A percentile compares a stretch with the other conserved stretches of the same genome.
These are phyloP conservation scores for Botryobasidium botryosum DNA, from an alignment of 768 basidiomycete species.

Conservation along the genomic window DNA sequence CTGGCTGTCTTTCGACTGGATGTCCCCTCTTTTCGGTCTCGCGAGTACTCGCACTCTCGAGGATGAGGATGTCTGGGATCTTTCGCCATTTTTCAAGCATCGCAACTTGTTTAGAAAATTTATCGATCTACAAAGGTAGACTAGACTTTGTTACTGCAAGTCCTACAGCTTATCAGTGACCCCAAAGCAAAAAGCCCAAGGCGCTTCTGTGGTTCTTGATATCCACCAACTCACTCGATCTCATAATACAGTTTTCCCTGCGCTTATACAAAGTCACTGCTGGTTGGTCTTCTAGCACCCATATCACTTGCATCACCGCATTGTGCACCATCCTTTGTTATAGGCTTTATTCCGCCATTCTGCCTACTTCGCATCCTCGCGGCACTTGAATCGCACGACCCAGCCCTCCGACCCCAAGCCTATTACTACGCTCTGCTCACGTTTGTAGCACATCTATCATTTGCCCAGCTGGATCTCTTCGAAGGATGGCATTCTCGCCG, in stretches of 20 bases:
- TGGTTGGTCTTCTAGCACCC: slow-evolving; percentile 21
- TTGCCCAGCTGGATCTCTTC: slow-evolving; percentile 47
- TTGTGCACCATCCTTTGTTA: not conserved
- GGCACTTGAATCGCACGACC: slow-evolving; percentile 27
- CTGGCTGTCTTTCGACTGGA: slow-evolving; percentile 48
- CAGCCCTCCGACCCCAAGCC: slow-evolving; percentile 26
- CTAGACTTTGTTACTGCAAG: not conserved
- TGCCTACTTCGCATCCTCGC: slow-evolving; percentile 43
- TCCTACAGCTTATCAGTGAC: not conserved
- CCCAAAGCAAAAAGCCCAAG: slow-evolving; percentile 23
- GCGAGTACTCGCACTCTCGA: slow-evolving; percentile 30
- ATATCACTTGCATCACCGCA: no score
- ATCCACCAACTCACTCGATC: slow-evolving; percentile 48
- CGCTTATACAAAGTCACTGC: slow-evolving; percentile 44
- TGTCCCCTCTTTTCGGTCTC: slow-evolving; percentile 41
- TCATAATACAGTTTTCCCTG: slow-evolving; percentile 40
- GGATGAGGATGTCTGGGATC: slow-evolving; percentile 37
- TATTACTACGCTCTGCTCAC: slow-evolving; percentile 43
- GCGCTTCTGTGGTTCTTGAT: slow-evolving; percentile 46
- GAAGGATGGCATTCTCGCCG: slow-evolving; percentile 46
- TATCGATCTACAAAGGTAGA: slow-evolving; percentile 19
- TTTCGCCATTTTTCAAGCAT: slow-evolving; percentile 53
- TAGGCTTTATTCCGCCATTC: slow-evolving; percentile 51
- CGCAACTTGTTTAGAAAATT: slow-evolving; percentile 50
- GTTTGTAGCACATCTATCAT: slow-evolving; percentile 46